A percentile compares a stretch with the other conserved stretches of the same genome.
Conservation (phyloP, 441 rosid genomes). For the Francoa sonchifolia region DNA sequence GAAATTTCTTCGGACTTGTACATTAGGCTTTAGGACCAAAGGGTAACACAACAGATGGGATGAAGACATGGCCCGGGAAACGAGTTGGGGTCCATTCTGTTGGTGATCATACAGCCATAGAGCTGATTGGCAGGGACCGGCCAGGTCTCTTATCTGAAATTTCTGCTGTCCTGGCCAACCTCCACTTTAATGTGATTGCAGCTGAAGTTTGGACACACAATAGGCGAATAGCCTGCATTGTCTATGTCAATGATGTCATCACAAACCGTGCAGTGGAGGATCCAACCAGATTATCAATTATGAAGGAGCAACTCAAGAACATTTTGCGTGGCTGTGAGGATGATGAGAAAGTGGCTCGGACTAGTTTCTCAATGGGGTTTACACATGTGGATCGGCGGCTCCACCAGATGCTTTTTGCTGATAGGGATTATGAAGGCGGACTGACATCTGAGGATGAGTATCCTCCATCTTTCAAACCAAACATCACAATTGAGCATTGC, state of each 20-base stretch:
- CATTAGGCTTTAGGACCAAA: conserved; percentile 74
- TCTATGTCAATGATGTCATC: conserved; percentile 57
- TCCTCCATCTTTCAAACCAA: conserved; percentile 36
- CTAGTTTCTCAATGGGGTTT: conserved; percentile 73
- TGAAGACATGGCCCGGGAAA: conserved; percentile 48
- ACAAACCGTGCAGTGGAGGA: conserved; percentile 50
- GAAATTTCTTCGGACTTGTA: not conserved
- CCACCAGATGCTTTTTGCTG: conserved; percentile 90
- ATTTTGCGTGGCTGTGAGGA: conserved; percentile 61
- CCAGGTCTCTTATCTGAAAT: conserved; percentile 85
- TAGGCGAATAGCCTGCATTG: conserved; percentile 62
- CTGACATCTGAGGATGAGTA: conserved; percentile 24
- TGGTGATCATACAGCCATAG: conserved; percentile 77
- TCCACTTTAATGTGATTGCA: conserved; percentile 71
- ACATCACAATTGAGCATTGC: conserved; percentile 48
- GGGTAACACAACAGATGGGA: conserved; percentile 32
- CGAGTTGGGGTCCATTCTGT: conserved; percentile 65
- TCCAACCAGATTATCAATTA: conserved; percentile 36
- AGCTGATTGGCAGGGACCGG: conserved; percentile 73
- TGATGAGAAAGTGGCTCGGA: conserved; percentile 47
- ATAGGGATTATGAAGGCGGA: conserved; percentile 64
- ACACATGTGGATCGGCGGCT: conserved; percentile 75
- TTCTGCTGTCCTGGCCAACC: conserved; percentile 66
- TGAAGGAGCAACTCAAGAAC: conserved; percentile 77
- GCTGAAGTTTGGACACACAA: conserved; percentile 97